Evolutionary conservation across 2,329 filamentous ascomycete genomes (phyloP).

Genomic region (Colletotrichum ledebouriae): DNA sequence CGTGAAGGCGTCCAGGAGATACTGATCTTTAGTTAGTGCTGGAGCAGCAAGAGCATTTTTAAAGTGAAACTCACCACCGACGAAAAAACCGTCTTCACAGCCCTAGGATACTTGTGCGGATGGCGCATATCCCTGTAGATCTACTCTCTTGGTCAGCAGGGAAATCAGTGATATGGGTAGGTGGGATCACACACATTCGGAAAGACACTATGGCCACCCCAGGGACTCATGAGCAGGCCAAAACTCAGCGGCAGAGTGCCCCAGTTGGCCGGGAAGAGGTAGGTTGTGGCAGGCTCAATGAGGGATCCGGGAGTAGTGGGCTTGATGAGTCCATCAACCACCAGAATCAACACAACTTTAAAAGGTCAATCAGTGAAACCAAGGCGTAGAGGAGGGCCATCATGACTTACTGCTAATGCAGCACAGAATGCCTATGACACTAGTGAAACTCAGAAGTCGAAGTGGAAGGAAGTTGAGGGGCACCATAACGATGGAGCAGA

Average conservation of each 20-base stretch:
- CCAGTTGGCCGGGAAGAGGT: slow-evolving; percentile 89
- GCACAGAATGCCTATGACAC: slow-evolving; percentile 90
- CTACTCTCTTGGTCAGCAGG: slow-evolving; percentile 49
- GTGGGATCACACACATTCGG: slow-evolving; percentile 70
- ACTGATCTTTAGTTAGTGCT: slow-evolving; percentile 58
- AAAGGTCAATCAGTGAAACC: not conserved
- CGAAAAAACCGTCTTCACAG: slow-evolving; percentile 83
- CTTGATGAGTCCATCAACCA: slow-evolving; percentile 90
- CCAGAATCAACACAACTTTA: slow-evolving; percentile 84
- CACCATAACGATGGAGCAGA: slow-evolving; percentile 83
- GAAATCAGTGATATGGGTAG: not conserved
- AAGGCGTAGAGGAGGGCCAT: not conserved
- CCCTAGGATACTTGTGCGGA: slow-evolving; percentile 82
- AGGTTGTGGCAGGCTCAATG: slow-evolving; percentile 81
- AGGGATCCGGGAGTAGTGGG: slow-evolving; percentile 84
- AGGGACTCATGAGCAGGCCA: slow-evolving; percentile 86
- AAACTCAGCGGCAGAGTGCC: slow-evolving; percentile 87
- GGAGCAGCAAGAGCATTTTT: not conserved
- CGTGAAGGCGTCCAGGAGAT: slow-evolving; percentile 83
- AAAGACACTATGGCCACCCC: slow-evolving; percentile 78
- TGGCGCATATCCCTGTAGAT: slow-evolving; percentile 77
- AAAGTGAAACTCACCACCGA: slow-evolving; percentile 74
- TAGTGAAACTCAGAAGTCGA: slow-evolving; percentile 84
- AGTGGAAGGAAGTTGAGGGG: slow-evolving; percentile 89
- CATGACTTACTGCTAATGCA: slow-evolving; percentile 83